Evolutionary conservation across 2,329 filamentous ascomycete species (phyloP), one percentile per base, ranked within the genome.

Genomic region (Ascochyta rabiei): DNA sequence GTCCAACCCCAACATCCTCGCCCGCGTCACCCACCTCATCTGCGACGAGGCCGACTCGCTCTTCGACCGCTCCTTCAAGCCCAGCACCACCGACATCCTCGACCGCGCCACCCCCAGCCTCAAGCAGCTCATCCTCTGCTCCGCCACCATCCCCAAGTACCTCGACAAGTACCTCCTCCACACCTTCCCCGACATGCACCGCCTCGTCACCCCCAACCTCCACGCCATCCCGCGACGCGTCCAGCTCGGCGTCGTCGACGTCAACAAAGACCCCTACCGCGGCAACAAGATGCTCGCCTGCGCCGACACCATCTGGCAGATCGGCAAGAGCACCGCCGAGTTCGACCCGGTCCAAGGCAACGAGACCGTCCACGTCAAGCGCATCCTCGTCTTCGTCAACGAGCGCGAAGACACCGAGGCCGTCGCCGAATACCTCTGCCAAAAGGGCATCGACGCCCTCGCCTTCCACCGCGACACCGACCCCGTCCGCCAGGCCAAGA

Each of bases 21-120:
- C 91, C n/a, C 89, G 91, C 12, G 93, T 98, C 54, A 87, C 86
- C 1, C 91, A 98, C 71, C 82, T 99, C 10, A 84, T 99, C 55
- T 83, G 96, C 43, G 96, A 99, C 72, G 96, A 99, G 79, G 96
- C 96, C 1, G 95, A 99, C 76, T 97, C 93, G 4, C 85, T 99
- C 9, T 85, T 99, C 63, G 96, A 99, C 77, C 89, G 92, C 53
- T 96, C 91, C 55, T 99, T 99, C 79, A 84, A 89, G 4, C 88
- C 91, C 1, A 87, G 89, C 21, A 98, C 95, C 0, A 89, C 86
- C 10, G 84, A 85, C 50, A 90, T 99, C 62, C 84, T 99, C 60
- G 90, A 96, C 68, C 89, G 89, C 54, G 85, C 89, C 1, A 83
- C 86, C 6, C 91, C 93, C 0, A 95, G 91, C 0, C 78, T 98